These are phyloP conservation scores for Arthrobotrys conoides DNA, from an alignment of 2,329 filamentous ascomycete genomes.

Conservation along the genomic window DNA sequence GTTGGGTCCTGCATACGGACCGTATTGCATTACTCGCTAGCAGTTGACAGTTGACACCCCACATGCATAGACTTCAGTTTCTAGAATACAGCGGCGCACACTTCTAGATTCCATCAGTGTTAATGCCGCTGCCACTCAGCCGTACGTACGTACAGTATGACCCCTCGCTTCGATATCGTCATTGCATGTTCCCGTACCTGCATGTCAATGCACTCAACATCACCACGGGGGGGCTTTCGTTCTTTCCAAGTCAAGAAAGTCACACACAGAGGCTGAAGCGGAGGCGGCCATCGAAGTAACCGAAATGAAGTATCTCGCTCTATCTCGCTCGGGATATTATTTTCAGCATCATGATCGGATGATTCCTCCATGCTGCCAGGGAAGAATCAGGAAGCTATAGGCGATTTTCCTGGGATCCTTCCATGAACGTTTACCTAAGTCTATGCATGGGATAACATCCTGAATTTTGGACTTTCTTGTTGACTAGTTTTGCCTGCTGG, in stretches of 20 bases:
- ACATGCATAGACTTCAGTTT: constrained; percentile 15
- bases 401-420: constrained; percentile 19
- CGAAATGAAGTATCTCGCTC: constrained; percentile 38
- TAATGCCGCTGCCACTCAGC: constrained; percentile 14
- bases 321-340: constrained; percentile 27
- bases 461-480: background rate
- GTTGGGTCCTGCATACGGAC: constrained; percentile 20
- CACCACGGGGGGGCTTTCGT: constrained; percentile 11
- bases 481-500: background rate
- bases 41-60: constrained; percentile 22
- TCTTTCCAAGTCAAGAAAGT: constrained; percentile 30
- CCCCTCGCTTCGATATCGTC: constrained; percentile 23
- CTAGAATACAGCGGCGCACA: constrained; percentile 21
- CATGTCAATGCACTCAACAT: constrained; percentile 17
- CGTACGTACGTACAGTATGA: constrained; percentile 12
- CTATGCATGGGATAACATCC: constrained; percentile 8
- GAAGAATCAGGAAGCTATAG: constrained; percentile 10
- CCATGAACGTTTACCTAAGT: constrained; percentile 40
- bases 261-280: constrained; percentile 9
- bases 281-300: background rate
- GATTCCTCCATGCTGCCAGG: background rate
- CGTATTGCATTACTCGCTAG: constrained; percentile 21
- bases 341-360: constrained; percentile 29
- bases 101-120: constrained; percentile 8
- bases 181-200: constrained; percentile 46